Conservation (phyloP, 2,329 filamentous ascomycete genomes). For the Malbranchea zuffiana region DNA sequence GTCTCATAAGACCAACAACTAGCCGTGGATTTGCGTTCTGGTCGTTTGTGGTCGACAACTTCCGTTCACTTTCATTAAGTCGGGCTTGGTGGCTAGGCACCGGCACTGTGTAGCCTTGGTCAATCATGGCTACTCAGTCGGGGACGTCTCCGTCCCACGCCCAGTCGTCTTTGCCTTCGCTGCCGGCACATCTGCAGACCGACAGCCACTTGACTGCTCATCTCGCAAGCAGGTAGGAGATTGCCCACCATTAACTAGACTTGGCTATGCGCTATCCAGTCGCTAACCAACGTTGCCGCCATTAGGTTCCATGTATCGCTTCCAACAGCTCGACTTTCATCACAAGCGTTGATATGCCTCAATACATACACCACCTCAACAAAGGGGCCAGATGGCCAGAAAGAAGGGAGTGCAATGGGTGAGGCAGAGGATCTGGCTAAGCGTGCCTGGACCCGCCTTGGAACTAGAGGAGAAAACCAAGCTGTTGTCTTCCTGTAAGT, state of each 20-base stretch:
- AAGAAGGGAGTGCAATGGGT: constrained; percentile 83
- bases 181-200: constrained; percentile 58
- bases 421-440: constrained; percentile 87
- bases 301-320: constrained; percentile 84
- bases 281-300: constrained; percentile 26
- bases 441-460: constrained; percentile 73
- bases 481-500: constrained; percentile 84
- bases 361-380: constrained; percentile 90
- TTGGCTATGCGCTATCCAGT: not conserved
- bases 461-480: constrained; percentile 84
- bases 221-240: constrained; percentile 38
- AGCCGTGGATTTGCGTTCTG: not conserved
- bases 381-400: constrained; percentile 79
- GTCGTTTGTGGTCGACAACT: no score
- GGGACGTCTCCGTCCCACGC: constrained; percentile 47
- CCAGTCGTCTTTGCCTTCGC: constrained; percentile 75
- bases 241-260: not conserved
- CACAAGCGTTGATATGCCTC: constrained; percentile 78
- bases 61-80: no score
- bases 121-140: constrained; percentile 29
- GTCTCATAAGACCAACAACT: not conserved
- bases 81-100: not conserved
- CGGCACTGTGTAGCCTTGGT: not conserved
- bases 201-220: constrained; percentile 43
- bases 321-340: constrained; percentile 79